phyloP scores from a whole-genome alignment of 176 grass and related monocot genomes.

The Areca catechu region DNA sequence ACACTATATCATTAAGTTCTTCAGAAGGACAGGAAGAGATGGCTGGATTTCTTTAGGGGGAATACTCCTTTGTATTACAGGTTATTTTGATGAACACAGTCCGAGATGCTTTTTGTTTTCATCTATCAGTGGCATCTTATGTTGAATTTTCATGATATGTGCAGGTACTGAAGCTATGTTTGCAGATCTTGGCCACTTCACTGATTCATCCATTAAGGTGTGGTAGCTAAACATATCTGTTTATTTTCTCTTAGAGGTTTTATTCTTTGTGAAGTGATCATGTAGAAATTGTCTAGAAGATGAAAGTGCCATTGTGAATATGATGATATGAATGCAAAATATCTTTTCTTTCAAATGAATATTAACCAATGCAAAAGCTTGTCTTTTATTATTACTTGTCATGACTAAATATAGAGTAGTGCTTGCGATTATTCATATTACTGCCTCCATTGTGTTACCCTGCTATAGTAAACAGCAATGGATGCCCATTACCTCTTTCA shows the following conservation, averaged over 20 bases:
- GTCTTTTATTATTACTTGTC: too few species aligned
- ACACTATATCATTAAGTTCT: slow-evolving; percentile 69
- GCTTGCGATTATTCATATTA: too few species aligned
- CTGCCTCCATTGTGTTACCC: too few species aligned
- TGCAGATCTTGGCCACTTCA: slow-evolving; percentile 95
- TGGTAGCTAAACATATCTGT: slow-evolving; percentile 20
- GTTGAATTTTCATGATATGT: neutral
- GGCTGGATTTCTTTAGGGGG: slow-evolving; percentile 97
- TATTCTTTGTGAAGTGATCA: neutral
- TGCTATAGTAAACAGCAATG: too few species aligned
- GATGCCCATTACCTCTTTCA: too few species aligned
- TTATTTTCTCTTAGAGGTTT: neutral
- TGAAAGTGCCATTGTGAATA: too few species aligned
- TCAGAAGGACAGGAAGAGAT: slow-evolving; percentile 67
- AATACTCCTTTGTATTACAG: slow-evolving; percentile 87
- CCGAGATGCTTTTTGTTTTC: neutral
- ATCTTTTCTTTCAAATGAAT: too few species aligned
- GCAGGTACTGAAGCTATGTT: slow-evolving; percentile 97
- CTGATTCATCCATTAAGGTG: slow-evolving; percentile 77
- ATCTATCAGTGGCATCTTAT: slow-evolving; percentile 1
- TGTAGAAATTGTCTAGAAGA: too few species aligned
- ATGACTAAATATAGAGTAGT: too few species aligned
- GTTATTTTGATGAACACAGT: slow-evolving; percentile 21
- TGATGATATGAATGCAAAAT: too few species aligned
- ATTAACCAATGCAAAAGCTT: too few species aligned